phyloP scores from a whole-genome alignment of 768 basidiomycete genomes.

The Boletellus emodensis region DNA sequence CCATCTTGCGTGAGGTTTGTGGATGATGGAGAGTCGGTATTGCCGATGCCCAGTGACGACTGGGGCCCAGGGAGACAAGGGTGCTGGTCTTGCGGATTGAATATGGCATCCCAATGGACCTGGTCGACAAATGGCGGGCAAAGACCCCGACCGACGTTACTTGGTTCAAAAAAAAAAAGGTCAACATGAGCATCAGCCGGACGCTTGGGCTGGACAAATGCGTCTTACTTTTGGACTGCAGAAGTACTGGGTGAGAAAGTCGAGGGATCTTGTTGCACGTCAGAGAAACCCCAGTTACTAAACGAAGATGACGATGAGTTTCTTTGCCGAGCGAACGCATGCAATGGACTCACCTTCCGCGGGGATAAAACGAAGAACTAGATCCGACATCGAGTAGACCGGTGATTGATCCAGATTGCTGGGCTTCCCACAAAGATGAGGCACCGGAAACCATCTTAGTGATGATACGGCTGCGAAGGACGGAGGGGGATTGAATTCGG shows the following conservation, averaged over 20 bases:
- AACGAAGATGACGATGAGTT: neutral
- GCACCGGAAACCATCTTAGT: neutral
- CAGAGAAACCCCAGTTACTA: neutral
- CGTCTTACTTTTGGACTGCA: neutral
- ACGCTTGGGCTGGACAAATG: neutral
- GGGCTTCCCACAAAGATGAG: rapidly evolving
- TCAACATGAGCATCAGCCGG: neutral
- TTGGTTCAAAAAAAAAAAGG: neutral
- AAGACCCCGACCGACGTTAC: neutral
- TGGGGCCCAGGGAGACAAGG: neutral
- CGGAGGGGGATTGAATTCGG: neutral
- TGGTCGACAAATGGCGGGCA: neutral
- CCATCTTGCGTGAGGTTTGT: neutral
- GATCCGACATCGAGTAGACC: neutral
- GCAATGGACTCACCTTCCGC: neutral
- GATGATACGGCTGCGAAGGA: neutral
- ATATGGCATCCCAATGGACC: neutral
- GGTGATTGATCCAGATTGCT: neutral
- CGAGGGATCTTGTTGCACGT: neutral
- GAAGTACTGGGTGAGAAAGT: neutral
- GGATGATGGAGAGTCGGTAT: no score
- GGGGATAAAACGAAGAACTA: neutral
- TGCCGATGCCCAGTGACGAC: neutral
- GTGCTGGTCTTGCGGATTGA: neutral
- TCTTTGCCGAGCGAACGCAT: neutral